Percentiles rank a stretch among this genome's conserved stretches.
Evolutionary conservation across 148 eudicot species (phyloP).

Genomic region (Diospyros kaki): DNA sequence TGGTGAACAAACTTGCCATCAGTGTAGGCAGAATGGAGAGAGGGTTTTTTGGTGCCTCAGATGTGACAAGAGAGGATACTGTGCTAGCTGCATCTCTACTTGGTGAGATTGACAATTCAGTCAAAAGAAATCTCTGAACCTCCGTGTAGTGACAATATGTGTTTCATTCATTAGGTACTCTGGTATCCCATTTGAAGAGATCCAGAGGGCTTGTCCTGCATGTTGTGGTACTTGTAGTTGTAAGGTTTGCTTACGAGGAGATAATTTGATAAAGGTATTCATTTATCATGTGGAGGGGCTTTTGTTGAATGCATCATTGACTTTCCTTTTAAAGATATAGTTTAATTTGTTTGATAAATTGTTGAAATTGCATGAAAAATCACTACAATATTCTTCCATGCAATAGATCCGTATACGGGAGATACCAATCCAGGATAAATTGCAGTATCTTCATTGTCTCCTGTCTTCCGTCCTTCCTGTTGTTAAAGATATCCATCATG

Average conservation of each 20-base stretch:
- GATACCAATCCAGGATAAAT: constrained; percentile 72
- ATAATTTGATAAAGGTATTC: constrained; percentile 81
- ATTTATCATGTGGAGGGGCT: constrained; percentile 1
- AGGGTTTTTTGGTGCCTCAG: constrained; percentile 66
- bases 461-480: constrained; percentile 87
- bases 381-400: constrained; percentile 6
- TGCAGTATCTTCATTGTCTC: constrained; percentile 74
- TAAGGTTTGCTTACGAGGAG: constrained; percentile 73
- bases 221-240: constrained; percentile 92
- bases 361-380: background rate
- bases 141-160: constrained; percentile 1
- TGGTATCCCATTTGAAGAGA: constrained; percentile 60
- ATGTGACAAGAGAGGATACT: constrained; percentile 93
- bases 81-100: constrained; percentile 69
- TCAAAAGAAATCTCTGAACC: background rate
- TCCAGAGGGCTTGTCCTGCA: constrained; percentile 82
- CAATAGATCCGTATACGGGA: constrained; percentile 73
- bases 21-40: constrained; percentile 56
- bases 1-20: constrained; percentile 81
- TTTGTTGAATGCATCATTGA: background rate
- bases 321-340: background rate
- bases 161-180: constrained; percentile 54
- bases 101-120: constrained; percentile 50
- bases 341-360: background rate
- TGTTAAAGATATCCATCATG: constrained; percentile 67